These are phyloP conservation scores for Colletotrichum paranaense DNA, from an alignment of 2,329 filamentous ascomycete species.

Conservation along the genomic window DNA sequence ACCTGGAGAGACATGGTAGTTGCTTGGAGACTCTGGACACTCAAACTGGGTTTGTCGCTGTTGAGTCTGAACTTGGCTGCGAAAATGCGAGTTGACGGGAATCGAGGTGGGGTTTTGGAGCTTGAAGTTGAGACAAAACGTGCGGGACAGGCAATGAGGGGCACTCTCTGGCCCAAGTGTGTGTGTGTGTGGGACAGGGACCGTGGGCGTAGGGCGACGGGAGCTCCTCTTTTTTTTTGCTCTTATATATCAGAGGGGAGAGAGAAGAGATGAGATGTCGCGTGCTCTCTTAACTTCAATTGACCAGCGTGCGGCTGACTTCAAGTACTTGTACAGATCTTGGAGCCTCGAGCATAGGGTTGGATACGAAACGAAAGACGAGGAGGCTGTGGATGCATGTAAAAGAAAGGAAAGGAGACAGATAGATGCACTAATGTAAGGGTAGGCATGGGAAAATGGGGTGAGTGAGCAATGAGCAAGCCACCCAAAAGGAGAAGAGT, in stretches of 20 bases:
- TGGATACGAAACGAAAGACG: background rate
- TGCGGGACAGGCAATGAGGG: conserved; percentile 27
- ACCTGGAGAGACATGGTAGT: conserved; percentile 63
- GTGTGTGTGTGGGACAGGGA: conserved; percentile 5
- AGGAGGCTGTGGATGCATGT: background rate
- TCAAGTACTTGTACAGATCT: background rate
- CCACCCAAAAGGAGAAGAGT: conserved; percentile 14
- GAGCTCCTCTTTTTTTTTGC: background rate
- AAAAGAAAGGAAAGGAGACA: conserved; percentile 8
- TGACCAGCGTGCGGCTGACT: background rate
- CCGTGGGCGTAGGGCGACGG: conserved; percentile 7
- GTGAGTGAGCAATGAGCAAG: conserved; percentile 2
- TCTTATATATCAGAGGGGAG: conserved; percentile 7
- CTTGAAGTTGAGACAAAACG: conserved; percentile 32
- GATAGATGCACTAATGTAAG: background rate
- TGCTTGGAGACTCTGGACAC: conserved; percentile 12
- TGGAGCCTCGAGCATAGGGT: background rate
- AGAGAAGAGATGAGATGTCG: conserved; percentile 6
- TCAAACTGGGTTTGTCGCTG: conserved; percentile 30
- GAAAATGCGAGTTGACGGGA: background rate
- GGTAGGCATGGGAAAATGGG: conserved; percentile 5
- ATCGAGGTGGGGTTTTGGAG: conserved; percentile 19
- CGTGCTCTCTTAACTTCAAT: conserved; percentile 7
- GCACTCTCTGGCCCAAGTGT: background rate
- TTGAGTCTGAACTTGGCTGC: background rate